Base-by-base conservation (phyloP, 1,284 basidiomycete species). In the Leucoagaricus sp. region DNA sequence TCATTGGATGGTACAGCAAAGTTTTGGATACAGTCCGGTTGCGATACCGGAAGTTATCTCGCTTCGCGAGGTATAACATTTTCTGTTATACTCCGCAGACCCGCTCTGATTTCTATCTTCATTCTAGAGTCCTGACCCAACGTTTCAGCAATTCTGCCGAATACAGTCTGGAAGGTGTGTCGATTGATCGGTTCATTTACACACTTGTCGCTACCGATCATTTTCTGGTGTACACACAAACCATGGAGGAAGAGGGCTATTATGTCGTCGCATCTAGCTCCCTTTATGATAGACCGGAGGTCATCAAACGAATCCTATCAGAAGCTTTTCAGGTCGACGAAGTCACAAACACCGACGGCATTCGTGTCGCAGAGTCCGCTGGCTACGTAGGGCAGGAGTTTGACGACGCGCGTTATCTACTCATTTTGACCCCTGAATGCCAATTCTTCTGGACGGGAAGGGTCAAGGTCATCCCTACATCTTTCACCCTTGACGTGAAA, bases 141-240 rank as follows among this genome's bases (percentile, higher is more conserved):
- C 85, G 93, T 40, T 96, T 98, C 74, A 93, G 93, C 67, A 98
- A 98, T 71, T 94, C 96, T 1, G 93, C 96, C 1, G 97, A 99
- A 72, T 99, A 98, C 69, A 83, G 82, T 50, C 80, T 99, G 29
- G 91, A 94, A 58, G 83, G 86, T 49, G 78, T 89, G n/a, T 83
- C 90, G 49, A 78, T 98, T 50, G 90, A 93, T 58, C 75, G 80
- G 2, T 91, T 99, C 70, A 90, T 99, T 60, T 79, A 87, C 19
- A 82, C 83, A 10, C 80, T 99, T 15, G 87, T 94, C 36, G 85
- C 90, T 44, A 88, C 94, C 4, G 94, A 93, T 64, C 96, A 99
- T 70, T 93, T 97, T 73, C 85, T 99, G 57, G 93, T 99, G 36
- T 97, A 97, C 72, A 98, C 96, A 1, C 85, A 91, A 61, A 81